Conservation (phyloP, 1,284 basidiomycete species). For the Porogramme epimiltina region DNA sequence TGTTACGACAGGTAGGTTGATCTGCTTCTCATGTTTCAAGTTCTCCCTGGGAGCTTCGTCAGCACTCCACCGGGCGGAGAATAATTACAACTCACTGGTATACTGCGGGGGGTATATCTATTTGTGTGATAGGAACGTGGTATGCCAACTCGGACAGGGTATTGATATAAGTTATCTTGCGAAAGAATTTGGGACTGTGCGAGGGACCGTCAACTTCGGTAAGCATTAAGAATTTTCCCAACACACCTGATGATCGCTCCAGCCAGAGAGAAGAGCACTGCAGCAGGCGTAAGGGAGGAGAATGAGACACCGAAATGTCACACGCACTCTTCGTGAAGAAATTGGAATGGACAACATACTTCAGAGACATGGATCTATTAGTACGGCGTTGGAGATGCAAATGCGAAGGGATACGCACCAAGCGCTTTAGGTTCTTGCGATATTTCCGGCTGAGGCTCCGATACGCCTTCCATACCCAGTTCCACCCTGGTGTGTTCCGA, state of each 20-base stretch:
- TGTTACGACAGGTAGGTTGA: conserved; percentile 59
- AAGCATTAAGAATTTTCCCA: neutral
- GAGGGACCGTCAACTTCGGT: neutral
- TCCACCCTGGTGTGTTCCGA: conserved; percentile 77
- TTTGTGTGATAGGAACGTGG: conserved; percentile 79
- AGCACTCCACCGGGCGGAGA: conserved; percentile 4
- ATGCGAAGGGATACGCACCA: conserved; percentile 46
- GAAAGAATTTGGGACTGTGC: conserved; percentile 81
- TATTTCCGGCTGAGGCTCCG: conserved; percentile 80
- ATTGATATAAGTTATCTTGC: conserved; percentile 72
- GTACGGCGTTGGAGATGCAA: neutral
- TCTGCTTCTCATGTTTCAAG: conserved; percentile 66
- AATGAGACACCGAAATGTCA: neutral
- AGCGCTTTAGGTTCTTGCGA: conserved; percentile 82
- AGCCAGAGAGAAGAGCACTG: conserved; percentile 84
- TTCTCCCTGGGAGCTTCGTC: conserved; percentile 57
- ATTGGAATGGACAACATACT: conserved; percentile 86
- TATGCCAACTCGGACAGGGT: conserved; percentile 77
- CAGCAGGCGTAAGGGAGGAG: conserved; percentile 2
- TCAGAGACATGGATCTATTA: conserved; percentile 7
- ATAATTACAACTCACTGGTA: conserved; percentile 57
- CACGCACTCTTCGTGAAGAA: conserved; percentile 83
- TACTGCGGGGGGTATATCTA: conserved; percentile 81
- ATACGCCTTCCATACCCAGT: conserved; percentile 90
- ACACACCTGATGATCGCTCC: conserved; percentile 79